Base-by-base conservation (phyloP, 75 land plant genomes). In the Sequoiadendron giganteum region DNA sequence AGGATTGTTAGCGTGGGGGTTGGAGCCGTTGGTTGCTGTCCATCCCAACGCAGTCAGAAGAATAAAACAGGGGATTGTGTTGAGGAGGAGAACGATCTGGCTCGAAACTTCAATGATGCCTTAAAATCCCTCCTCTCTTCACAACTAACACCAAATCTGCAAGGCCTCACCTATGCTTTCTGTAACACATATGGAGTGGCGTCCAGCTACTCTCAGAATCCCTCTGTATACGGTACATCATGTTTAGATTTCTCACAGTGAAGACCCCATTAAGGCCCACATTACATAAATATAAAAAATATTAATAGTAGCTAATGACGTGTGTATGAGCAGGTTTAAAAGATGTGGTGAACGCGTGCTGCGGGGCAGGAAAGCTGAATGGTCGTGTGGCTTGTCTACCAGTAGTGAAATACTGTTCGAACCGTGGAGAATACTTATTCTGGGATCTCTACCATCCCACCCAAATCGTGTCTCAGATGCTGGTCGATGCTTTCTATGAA, bases 361-460 rank as follows among this genome's bases (percentile, higher is more conserved):
- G 98, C 82, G 97, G 98, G 45, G 77, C 90, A 39, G 97, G 95
- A 58, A 75, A 89, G 2, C 86, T 91, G 48, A 95, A 91, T 15
- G 98, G 94, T 18, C 78, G 87, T 25, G 25, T 95, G 55, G 90
- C 97, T 13, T 96, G 98, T 89, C 19, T 89, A 5, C 95, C 98
- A 1, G 80, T 93, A 42, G 78, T 93, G 14, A 68, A 68, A 9
- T 90, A 87, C 82, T 96, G 96, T 85, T 55, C 91, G 1, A 92
- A 95, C 88, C 89, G 97, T 47, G 86, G 49, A n/a, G 89, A 91
- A 19, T 91, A 94, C 68, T 55, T 95, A 25, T 96, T 96, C 90
- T 96, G 98, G 97, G 97, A 96, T 79, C 87, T 94, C 0, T 94
- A 93, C 88, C 98, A 96, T 87, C 97, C 98, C 14, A 94, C 95